phyloP scores from a whole-genome alignment of 1,284 basidiomycete genomes.

The Albatrellus sp. region DNA sequence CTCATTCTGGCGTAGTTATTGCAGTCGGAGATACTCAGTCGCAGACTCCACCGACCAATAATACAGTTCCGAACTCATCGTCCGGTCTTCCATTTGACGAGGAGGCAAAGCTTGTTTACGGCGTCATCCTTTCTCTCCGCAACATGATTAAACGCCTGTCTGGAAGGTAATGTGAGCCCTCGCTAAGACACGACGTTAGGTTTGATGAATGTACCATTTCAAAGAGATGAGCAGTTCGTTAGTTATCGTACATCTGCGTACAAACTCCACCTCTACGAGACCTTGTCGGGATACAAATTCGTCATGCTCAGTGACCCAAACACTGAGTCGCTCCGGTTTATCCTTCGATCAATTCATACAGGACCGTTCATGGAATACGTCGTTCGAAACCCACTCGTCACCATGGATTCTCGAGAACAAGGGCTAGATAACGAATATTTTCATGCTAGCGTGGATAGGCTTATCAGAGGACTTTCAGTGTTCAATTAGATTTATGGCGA shows the following conservation, averaged over 20 bases:
- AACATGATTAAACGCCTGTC: slow-evolving; percentile 95
- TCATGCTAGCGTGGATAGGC: slow-evolving; percentile 67
- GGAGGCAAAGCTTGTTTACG: slow-evolving; percentile 95
- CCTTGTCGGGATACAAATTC: slow-evolving; percentile 89
- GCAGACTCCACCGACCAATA: slow-evolving; percentile 18
- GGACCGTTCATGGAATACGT: slow-evolving; percentile 92
- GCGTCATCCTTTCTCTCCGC: slow-evolving; percentile 82
- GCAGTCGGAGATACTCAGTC: slow-evolving; percentile 42
- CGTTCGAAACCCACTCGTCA: slow-evolving; percentile 80
- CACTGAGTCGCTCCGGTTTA: slow-evolving; percentile 71
- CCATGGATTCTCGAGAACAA: slow-evolving; percentile 67
- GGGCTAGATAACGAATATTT: slow-evolving; percentile 92
- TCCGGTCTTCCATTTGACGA: slow-evolving; percentile 86
- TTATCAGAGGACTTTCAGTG: slow-evolving; percentile 56
- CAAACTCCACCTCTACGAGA: slow-evolving; percentile 90
- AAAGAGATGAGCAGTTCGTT: slow-evolving; percentile 82
- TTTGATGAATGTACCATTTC: no score
- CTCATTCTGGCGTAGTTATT: slow-evolving; percentile 52
- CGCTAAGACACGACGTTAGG: no score
- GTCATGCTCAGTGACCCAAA: slow-evolving; percentile 85
- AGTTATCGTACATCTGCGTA: slow-evolving; percentile 88
- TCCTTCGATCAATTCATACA: slow-evolving; percentile 82
- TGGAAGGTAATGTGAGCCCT: slow-evolving; percentile 39
- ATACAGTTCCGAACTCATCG: slow-evolving; percentile 14
- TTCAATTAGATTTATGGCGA: slow-evolving; percentile 18